Base-by-base conservation (phyloP, 2,329 filamentous ascomycete genomes). In the Cryphonectria japonica region DNA sequence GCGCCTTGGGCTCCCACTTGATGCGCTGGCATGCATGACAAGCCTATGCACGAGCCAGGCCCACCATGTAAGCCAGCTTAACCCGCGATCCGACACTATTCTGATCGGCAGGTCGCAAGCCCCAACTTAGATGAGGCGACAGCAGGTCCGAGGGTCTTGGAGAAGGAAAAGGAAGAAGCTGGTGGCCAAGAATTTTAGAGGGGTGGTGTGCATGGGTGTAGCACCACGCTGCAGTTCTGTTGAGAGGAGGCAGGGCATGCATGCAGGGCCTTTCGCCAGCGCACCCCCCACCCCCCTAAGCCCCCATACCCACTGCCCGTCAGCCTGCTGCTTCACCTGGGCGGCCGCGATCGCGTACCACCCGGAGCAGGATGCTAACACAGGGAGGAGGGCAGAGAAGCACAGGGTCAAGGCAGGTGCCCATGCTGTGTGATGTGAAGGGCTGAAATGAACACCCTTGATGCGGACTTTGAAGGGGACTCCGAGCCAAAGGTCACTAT, bases 21-120 rank as follows among this genome's bases (percentile, higher is more conserved):
- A 85, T 85, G 84, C 82, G 84, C 80, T 85, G 84, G 84, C 85
- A 87, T 88, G 86, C 85, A 88, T 87, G 84, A 86, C 84, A 85
- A 85, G 85, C 83, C 85, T 83, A 85, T 87, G 86, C 85, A 87
- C 79, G 81, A 83, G 79, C 81, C 79, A 81, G 81, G 81, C 79
- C 81, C 81, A 83, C 82, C 80, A 78, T 78, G 80, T 79, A 78
- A 79, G 82, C 80, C 82, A 83, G 79, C 81, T 80, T 82, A 82
- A 81, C 81, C 76, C n/a, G 43, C 75, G 77, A 69, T 69, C 73
- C 74, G 74, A 74, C 68, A 72, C 72, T 72, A 69, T 76, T 61
- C 32, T 34, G 50, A 75, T 74, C 73, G 74, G 73, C 69, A 72
- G 66, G 69, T 71, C 61, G 69, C 64, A 65, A 61, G 63, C 59